Evolutionary conservation across 2,329 filamentous ascomycete genomes (phyloP), one percentile per base, ranked within the genome.

Genomic region (Microascus cirrosus): DNA sequence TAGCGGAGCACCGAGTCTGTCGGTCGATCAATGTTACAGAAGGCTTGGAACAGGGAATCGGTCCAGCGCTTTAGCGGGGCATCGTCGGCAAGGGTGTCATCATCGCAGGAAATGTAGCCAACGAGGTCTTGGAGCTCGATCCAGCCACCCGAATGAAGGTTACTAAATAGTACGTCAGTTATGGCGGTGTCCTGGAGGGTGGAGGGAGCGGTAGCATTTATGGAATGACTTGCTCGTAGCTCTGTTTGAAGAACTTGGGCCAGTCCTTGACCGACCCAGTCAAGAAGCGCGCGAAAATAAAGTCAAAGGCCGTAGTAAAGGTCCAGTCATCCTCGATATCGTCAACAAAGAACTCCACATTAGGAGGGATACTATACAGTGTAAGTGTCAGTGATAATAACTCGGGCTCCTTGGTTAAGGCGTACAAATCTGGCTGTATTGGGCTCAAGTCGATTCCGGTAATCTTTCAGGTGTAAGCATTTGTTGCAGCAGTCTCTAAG

Each of bases 311-410:
- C 28, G 66, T 63, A 1, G 61, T 60, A 20, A 67, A 75, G 1
- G 66, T 68, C 74, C 74, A 77, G 18, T 69, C 65, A 18, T 70
- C 68, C 48, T 74, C 71, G 11, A 71, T 60, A 58, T 77, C 72
- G 58, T 77, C 74, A 51, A 77, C 66, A 35, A 74, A 72, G 61
- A 81, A 81, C 12, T 67, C 65, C 2, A 78, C 70, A 56, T 82
- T 81, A 1, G 75, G 70, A 1, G 78, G 77, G 3, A 78, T 73
- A 63, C 73, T 73, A 28, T 42, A 32, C 6, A 1, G 11, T 3
- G 32, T 56, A 8, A 35, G 39, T 7, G 11, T 32, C 25, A 12
- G 13, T 25, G 25, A 2, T 48, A 5, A 5, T 6, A 4, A 2
- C 12, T n/a, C 3, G n/a, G 18, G n/a, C n/a, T 8, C 25, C 12